Conservation (phyloP, 1,284 basidiomycete genomes). For the Ganoderma lingzhi region DNA sequence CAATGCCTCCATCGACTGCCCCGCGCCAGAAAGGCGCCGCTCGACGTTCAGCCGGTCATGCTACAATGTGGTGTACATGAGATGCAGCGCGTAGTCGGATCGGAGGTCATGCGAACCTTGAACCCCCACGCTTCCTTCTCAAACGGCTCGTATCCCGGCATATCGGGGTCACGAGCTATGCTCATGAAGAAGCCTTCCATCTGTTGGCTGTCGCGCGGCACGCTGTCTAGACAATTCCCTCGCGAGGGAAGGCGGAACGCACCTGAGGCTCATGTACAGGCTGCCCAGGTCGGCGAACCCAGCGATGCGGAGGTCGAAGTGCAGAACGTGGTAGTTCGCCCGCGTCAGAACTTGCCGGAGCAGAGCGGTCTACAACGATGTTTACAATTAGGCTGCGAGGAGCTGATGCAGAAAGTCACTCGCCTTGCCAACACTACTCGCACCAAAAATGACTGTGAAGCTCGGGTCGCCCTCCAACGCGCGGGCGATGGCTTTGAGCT, state of each 20-base stretch:
- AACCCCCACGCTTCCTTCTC: conserved; percentile 79
- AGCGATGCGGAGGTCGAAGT: conserved; percentile 85
- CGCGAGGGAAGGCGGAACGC: conserved; percentile 5
- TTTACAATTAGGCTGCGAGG: not conserved
- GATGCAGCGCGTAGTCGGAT: not conserved
- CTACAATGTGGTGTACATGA: conserved; percentile 43
- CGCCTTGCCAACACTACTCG: conserved; percentile 84
- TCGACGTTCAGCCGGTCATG: conserved; percentile 79
- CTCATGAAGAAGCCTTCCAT: conserved; percentile 83
- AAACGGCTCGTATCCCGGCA: conserved; percentile 77
- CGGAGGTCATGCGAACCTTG: conserved; percentile 56
- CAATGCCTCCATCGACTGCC: conserved; percentile 38
- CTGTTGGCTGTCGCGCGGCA: conserved; percentile 57
- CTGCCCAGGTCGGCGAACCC: conserved; percentile 84
- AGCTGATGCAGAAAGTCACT: not conserved
- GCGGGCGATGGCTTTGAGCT: conserved; percentile 69
- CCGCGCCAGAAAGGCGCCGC: conserved; percentile 57
- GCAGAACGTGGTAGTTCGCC: conserved; percentile 76
- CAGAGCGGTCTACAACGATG: conserved; percentile 65
- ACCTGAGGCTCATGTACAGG: conserved; percentile 71
- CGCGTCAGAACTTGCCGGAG: conserved; percentile 78
- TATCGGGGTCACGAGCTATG: conserved; percentile 50
- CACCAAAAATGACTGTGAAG: conserved; percentile 83
- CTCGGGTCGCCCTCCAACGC: conserved; percentile 74
- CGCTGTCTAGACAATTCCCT: not conserved